Evolutionary conservation across 352 stramenopile species (phyloP).

Genomic region (Globisporangium uncinulatum): DNA sequence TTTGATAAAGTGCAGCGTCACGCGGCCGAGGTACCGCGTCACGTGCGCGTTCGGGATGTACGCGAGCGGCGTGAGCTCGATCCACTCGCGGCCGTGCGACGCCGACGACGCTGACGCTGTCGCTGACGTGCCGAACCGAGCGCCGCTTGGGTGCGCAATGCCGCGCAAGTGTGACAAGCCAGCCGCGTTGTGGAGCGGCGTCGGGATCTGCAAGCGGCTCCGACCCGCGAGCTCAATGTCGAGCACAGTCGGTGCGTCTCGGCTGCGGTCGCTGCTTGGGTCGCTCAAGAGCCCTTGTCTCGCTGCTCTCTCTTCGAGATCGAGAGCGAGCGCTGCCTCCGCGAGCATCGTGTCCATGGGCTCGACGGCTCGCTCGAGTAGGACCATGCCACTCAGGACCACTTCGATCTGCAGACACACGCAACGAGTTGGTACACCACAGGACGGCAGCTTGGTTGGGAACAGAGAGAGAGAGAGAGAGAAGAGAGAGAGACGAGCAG

Average conservation of each 20-base stretch:
- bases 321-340: conserved; percentile 34
- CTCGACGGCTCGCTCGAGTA: conserved; percentile 53
- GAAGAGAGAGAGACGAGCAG: neutral
- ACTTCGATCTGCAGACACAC: conserved; percentile 62
- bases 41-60: conserved; percentile 74
- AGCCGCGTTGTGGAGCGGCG: conserved; percentile 21
- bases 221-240: conserved; percentile 33
- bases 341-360: conserved; percentile 42
- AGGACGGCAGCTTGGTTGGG: no score
- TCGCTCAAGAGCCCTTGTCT: conserved; percentile 14
- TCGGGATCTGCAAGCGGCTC: conserved; percentile 35
- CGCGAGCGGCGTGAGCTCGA: conserved; percentile 75
- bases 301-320: conserved; percentile 27
- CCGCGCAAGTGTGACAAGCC: conserved; percentile 34
- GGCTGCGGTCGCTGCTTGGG: conserved; percentile 5
- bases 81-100: conserved; percentile 66
- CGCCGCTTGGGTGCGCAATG: conserved; percentile 12
- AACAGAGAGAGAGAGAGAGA: neutral
- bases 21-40: conserved; percentile 70
- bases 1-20: conserved; percentile 89
- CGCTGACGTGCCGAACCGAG: conserved; percentile 9
- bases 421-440: no score
- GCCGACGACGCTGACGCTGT: conserved; percentile 3
- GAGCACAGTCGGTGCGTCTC: conserved; percentile 16
- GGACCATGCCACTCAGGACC: conserved; percentile 74